phyloP scores from a whole-genome alignment of 768 basidiomycete species.

The Russula dissimulans region DNA sequence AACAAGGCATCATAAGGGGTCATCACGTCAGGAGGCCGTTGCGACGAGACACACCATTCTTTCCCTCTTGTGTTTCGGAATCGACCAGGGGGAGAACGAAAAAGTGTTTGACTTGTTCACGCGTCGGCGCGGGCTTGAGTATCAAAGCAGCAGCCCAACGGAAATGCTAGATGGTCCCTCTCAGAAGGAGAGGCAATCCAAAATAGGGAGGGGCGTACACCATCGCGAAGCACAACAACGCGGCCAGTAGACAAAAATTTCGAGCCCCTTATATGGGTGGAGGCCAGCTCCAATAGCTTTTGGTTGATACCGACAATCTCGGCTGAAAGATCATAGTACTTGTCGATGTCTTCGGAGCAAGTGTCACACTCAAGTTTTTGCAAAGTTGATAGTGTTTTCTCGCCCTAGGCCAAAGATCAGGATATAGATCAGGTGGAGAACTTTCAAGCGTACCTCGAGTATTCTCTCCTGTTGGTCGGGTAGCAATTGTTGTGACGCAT shows the following conservation, averaged over 20 bases:
- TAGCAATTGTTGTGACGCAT: conserved; percentile 82
- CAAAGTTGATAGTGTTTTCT: conserved; percentile 53
- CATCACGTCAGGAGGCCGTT: background rate
- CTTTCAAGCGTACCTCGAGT: conserved; percentile 46
- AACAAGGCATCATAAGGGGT: background rate
- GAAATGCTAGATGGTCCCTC: conserved; percentile 54
- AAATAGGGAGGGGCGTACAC: conserved; percentile 40
- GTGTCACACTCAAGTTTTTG: conserved; percentile 57
- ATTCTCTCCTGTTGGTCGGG: conserved; percentile 92
- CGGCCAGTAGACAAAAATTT: conserved; percentile 67
- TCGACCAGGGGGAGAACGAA: conserved; percentile 67
- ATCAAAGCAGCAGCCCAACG: conserved; percentile 58
- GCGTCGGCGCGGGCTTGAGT: conserved; percentile 47
- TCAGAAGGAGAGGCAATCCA: background rate
- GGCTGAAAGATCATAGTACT: conserved; percentile 63
- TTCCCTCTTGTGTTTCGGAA: conserved; percentile 44
- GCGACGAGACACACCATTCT: conserved; percentile 37
- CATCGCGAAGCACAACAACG: conserved; percentile 74
- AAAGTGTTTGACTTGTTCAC: conserved; percentile 48
- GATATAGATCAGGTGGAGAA: background rate
- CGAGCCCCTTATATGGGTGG: conserved; percentile 49
- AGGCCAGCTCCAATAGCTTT: conserved; percentile 49
- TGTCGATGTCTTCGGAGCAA: conserved; percentile 65
- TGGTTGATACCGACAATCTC: conserved; percentile 57
- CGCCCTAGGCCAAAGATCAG: conserved; percentile 42